Evolutionary conservation across 1,284 basidiomycete species (phyloP), one percentile per base, ranked within the genome.

Genomic region (Moesziomyces aphidis): DNA sequence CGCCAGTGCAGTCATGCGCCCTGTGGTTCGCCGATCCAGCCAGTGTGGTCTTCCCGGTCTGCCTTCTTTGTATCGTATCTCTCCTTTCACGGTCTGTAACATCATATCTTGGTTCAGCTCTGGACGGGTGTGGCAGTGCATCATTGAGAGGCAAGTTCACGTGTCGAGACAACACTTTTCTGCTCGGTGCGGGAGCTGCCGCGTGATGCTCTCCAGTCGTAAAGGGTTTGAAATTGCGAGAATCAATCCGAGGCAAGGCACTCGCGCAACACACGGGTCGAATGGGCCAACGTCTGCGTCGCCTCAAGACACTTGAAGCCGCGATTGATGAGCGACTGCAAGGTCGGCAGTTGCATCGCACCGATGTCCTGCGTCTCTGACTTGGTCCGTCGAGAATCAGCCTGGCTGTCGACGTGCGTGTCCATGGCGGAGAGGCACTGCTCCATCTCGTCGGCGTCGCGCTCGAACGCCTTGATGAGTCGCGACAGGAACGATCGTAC

Each of bases 391-490:
- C 52, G 39, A 19, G 39, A 11, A n/a, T 42, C 39, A 1, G 39
- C 39, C 28, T 42, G 31, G 31, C 10, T 56, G 24, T 36, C 43
- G 6, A 61, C n/a, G 24, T 69, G 71, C 48, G 58, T 48, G 51
- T 46, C 50, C 65, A 73, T 64, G 7, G 65, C 61, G 15, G 51
- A 45, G 7, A 68, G 22, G 45, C 71, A 73, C 1, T 17, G n/a
- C 7, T 49, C 10, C 36, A 69, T 65, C 4, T 73, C 71, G 34
- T 23, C 23, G 15, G 36, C 49, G 22, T 73, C 71, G 22, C 56
- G 56, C 34, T 59, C 39, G 49, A 60, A 24, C 21, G 71, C 71
- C 50, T 73, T 65, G 51, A 45, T 47, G 8, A 73, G 55, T 24
- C 51, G 61, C 0, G 55, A 50, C 5, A 73, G 49, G 31, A 49